Base-by-base conservation (phyloP, 495 filamentous ascomycete species). In the Lepidopterella palustris region DNA sequence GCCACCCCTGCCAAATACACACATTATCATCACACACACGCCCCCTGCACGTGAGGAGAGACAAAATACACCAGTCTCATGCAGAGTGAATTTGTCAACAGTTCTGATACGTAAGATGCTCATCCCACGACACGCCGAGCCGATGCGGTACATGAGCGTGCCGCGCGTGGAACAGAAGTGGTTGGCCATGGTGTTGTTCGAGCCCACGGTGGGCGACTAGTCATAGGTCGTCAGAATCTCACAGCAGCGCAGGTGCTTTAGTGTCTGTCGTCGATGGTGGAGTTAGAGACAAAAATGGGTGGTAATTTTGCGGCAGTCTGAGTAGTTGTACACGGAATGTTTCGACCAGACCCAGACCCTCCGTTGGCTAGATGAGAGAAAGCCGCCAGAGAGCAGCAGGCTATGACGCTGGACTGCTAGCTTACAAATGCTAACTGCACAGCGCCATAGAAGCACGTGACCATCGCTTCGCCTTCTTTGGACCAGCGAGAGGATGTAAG, bases 381-480 rank as follows among this genome's bases (percentile, higher is more conserved):
- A n/a, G n/a, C n/a, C n/a, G n/a, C n/a, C n/a, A n/a, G n/a, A n/a
- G n/a, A n/a, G n/a, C n/a, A n/a, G n/a, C n/a, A n/a, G n/a, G n/a
- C n/a, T n/a, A n/a, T n/a, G n/a, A n/a, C n/a, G n/a, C n/a, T n/a
- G n/a, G n/a, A n/a, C n/a, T n/a, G n/a, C n/a, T n/a, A n/a, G n/a
- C n/a, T n/a, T n/a, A n/a, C n/a, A 24, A 67, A 59, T 3, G 26
- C 61, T 39, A 67, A 32, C 42, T 67, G 65, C 6, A 65, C 65
- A 23, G 53, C 42, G 24, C 65, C 65, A 50, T 61, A 67, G 42
- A 64, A 64, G 54, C 65, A 67, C 4, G 61, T 61, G 5, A 79
- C 79, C 50, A 78, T 80, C 45, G 80, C 79, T 65, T 73, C 62
- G 53, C 68, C 67, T 20, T 80, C 76, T 23, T 62, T 72, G 1